Evolutionary conservation across 352 stramenopile species (phyloP).

Genomic region (Phytophthora kernoviae): DNA sequence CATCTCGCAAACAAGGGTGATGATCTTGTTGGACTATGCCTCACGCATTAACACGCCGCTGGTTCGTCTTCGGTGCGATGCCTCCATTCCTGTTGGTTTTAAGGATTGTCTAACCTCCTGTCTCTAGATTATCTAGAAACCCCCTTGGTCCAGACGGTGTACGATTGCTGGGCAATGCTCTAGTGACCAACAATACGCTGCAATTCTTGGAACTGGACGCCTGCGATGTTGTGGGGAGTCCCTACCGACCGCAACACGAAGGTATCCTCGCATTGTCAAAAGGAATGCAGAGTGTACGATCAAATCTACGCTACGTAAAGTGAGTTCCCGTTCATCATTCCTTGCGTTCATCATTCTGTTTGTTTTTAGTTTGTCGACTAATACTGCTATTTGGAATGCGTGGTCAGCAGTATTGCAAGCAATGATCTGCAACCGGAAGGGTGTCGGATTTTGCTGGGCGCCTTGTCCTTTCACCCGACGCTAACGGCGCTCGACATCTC

Average conservation of each 20-base stretch:
- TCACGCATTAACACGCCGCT: conserved; percentile 36
- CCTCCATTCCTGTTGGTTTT: conserved; percentile 11
- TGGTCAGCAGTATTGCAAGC: conserved; percentile 45
- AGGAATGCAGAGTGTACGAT: conserved; percentile 59
- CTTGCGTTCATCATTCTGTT: neutral
- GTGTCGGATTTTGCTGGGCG: conserved; percentile 55
- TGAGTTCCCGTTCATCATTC: conserved; percentile 20
- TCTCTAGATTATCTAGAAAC: conserved; percentile 48
- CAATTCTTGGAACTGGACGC: conserved; percentile 61
- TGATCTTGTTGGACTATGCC: conserved; percentile 29
- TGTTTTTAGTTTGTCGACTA: neutral
- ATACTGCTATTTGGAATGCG: neutral
- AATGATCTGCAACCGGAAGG: conserved; percentile 64
- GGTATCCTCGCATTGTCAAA: conserved; percentile 61
- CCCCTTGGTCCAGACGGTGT: conserved; percentile 46
- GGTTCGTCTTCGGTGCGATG: conserved; percentile 36
- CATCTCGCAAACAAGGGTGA: conserved; percentile 22
- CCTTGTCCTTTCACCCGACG: conserved; percentile 55
- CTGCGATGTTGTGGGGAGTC: conserved; percentile 56
- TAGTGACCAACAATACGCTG: conserved; percentile 70
- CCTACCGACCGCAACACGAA: conserved; percentile 53
- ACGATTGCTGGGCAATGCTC: conserved; percentile 44
- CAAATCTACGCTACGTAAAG: conserved; percentile 53
- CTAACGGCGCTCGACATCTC: conserved; percentile 66
- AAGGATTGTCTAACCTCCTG: conserved; percentile 2